Conservation (phyloP, 192 early-diverging fungal species). For the Linderina pennispora region DNA sequence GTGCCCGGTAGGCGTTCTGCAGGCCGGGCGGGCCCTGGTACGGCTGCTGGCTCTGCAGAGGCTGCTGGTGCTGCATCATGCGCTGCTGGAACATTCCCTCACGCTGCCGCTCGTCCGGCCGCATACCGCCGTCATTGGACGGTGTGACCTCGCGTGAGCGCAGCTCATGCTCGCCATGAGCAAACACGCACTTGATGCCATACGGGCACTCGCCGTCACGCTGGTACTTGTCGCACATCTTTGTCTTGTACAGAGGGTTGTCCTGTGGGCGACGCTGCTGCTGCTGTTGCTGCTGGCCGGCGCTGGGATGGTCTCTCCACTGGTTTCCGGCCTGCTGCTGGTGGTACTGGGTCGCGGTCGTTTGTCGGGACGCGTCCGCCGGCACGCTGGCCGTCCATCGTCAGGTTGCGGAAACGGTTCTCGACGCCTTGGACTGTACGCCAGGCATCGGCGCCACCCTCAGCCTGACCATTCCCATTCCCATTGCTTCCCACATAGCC, state of each 20-base stretch:
- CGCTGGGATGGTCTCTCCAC: constrained; percentile 1
- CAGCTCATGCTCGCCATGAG: constrained; percentile 57
- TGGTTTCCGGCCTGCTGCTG: constrained; percentile 6
- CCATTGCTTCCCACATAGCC: too few species aligned
- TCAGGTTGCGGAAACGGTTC: constrained; percentile 15
- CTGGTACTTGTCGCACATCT: constrained; percentile 79
- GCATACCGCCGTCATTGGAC: constrained; percentile 4
- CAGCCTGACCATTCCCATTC: too few species aligned
- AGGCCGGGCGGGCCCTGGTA: constrained; percentile 21
- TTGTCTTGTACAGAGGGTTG: constrained; percentile 83
- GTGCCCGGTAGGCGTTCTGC: constrained; percentile 28
- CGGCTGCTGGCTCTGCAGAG: constrained; percentile 5
- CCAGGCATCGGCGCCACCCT: constrained; percentile 9
- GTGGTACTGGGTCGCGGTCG: constrained; percentile 15
- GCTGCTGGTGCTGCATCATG: constrained; percentile 1
- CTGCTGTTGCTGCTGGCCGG: constrained; percentile 2
- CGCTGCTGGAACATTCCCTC: too few species aligned
- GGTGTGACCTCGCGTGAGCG: constrained; percentile 47
- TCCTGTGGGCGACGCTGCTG: constrained; percentile 46
- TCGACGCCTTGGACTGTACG: constrained; percentile 24
- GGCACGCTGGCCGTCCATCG: constrained; percentile 11
- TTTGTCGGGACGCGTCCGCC: constrained; percentile 3
- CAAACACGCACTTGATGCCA: constrained; percentile 88
- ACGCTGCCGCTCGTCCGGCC: constrained; percentile 8
- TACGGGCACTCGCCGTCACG: constrained; percentile 87